A percentile compares a stretch with the other conserved stretches of the same genome.
Conservation (phyloP, 805 yeast genomes). For the Yarrowia sp. region DNA sequence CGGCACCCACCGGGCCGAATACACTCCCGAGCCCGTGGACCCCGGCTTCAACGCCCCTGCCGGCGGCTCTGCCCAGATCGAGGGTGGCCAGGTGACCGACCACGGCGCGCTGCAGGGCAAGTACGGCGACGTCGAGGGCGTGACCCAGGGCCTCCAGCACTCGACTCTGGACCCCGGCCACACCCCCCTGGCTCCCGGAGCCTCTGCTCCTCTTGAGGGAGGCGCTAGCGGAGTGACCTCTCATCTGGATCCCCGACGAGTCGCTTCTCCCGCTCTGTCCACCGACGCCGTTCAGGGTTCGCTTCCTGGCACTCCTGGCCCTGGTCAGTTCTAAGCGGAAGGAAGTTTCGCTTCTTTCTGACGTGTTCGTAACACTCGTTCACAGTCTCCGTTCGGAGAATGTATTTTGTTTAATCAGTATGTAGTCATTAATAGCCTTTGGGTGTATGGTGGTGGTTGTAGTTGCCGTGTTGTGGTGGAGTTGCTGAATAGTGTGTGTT, state of each 20-base stretch:
- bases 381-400: too few species aligned
- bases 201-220: constrained; percentile 10
- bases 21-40: constrained; percentile 20
- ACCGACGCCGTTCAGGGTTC: constrained; percentile 21
- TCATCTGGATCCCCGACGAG: constrained; percentile 3
- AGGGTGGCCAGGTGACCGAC: constrained; percentile 21
- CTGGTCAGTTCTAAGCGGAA: constrained; percentile 8
- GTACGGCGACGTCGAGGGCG: constrained; percentile 28
- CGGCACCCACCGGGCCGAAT: constrained; percentile 35
- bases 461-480: neutral
- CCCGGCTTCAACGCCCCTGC: constrained; percentile 34
- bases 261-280: constrained; percentile 16
- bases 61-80: constrained; percentile 18
- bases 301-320: constrained; percentile 24
- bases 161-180: constrained; percentile 8
- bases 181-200: constrained; percentile 8
- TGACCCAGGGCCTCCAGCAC: constrained; percentile 18
- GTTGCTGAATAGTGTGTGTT: too few species aligned
- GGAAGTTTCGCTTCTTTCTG: too few species aligned
- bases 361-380: too few species aligned
- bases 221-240: neutral
- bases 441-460: neutral
- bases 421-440: constrained; percentile 22
- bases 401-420: neutral
- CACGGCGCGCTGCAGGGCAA: constrained; percentile 32